Evolutionary conservation across 352 stramenopile species (phyloP), one percentile per base, ranked within the genome.

Genomic region (Phytophthora nicotianae): DNA sequence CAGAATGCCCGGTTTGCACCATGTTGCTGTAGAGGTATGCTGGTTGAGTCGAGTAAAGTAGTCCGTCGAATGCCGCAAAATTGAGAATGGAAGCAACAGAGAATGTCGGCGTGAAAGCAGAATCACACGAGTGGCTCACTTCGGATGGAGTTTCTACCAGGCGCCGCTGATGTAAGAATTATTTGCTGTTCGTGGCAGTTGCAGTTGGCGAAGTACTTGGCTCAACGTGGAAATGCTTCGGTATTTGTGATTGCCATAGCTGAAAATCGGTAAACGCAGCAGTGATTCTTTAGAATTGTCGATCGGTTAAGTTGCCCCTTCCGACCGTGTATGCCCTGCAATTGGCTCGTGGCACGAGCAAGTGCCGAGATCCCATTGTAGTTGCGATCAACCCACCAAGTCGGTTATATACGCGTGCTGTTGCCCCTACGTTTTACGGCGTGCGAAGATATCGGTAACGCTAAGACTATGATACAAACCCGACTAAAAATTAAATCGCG

Each of bases 1-100:
- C 66, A 43, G 60, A 55, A 27, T 64, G 69, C 20, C 70, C 70
- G 17, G 65, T 78, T 62, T 79, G 70, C 10, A 74, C 62, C 70
- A 79, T 79, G 17, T 26, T 26, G 19, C 26, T 43, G 37, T 0
- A 19, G 35, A 16, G 16, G 35, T 43, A 43, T 5, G 37, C n/a
- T 43, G 37, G 37, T 43, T 8, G 9, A 21, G 37, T 43, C 37
- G n/a, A 46, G 10, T 27, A n/a, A 45, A 23, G 38, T 24, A 17
- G 38, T 45, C n/a, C 17, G 40, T n/a, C 17, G 40, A 46, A 46
- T 26, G 40, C 40, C 16, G 40, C 17, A 46, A 46, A 46, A 27
- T 46, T 23, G 40, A 46, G 19, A 46, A 46, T 46, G 40, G 27
- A 26, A 24, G 17, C 14, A 43, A 23, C 11, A 14, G 7, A 23